Base-by-base conservation (phyloP, 768 basidiomycete genomes). In the Suillus paluster region DNA sequence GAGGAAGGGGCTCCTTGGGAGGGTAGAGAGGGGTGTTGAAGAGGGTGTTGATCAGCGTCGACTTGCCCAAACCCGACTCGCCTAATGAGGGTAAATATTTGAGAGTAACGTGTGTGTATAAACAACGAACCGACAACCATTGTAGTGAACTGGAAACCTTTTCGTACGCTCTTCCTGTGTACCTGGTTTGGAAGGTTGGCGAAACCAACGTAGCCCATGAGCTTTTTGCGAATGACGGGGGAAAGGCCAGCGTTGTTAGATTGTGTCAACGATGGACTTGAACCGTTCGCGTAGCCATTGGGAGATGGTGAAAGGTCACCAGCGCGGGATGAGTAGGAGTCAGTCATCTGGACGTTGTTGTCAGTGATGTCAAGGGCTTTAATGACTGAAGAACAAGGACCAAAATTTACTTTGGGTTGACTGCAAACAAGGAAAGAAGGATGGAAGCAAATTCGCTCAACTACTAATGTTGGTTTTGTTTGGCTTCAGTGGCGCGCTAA, bases 151-250 rank as follows among this genome's bases (percentile, higher is more conserved):
- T 99, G 94, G 84, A 99, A 99, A 49, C 97, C 97, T 79, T 95
- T 98, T 82, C 95, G 86, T 53, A 97, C 92, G 71, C 95, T 97
- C 82, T 97, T 94, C 79, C 97, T 90, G 80, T 99, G 97, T 49
- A 99, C 97, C 78, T 99, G 97, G 85, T 99, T 99, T 55, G 97
- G 97, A 56, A 99, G 85, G 78, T 97, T 99, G 74, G 96, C 94
- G 74, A 99, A 97, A 57, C 94, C 94, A 63, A 97, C 94, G 75
- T 94, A 96, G 71, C 94, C 93, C 86, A 91, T 93, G 70, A 96
- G 83, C 80, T 95, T 95, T 88, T 95, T 95, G 79, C 92, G 90
- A 66, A 84, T 83, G 70, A 83, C 78, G 62, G 78, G 72, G 57
- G 79, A 66, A 41, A 74, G 27, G 21, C 70, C 75, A 17, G 71